Evolutionary conservation across 805 yeast species (phyloP).

Genomic region (Brettanomyces sp.): DNA sequence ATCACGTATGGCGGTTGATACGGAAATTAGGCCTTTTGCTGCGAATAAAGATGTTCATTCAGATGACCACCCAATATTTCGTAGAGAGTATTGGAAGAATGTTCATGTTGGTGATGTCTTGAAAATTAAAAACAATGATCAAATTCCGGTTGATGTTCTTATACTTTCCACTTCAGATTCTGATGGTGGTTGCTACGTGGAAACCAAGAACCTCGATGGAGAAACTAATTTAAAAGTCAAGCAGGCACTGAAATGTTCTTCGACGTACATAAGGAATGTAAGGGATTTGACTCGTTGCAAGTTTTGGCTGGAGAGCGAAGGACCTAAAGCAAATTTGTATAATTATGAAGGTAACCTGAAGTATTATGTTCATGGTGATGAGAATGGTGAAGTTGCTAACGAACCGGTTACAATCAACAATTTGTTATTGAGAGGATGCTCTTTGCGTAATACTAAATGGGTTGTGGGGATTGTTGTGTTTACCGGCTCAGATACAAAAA

Average conservation of each 20-base stretch:
- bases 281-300: slow-evolving; percentile 40
- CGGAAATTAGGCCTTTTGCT: slow-evolving; percentile 20
- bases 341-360: slow-evolving; percentile 66
- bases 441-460: slow-evolving; percentile 78
- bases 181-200: slow-evolving; percentile 62
- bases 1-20: slow-evolving; percentile 1
- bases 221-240: slow-evolving; percentile 70
- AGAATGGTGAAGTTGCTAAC: slow-evolving; percentile 29
- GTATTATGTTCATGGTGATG: slow-evolving; percentile 31
- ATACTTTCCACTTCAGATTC: slow-evolving; percentile 60
- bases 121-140: slow-evolving; percentile 59
- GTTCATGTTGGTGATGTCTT: slow-evolving; percentile 69
- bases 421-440: slow-evolving; percentile 63
- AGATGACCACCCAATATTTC: slow-evolving; percentile 18
- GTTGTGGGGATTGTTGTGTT: slow-evolving; percentile 67
- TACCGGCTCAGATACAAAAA: slow-evolving; percentile 74
- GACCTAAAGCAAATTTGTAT: slow-evolving; percentile 73
- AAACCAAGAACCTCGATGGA: slow-evolving; percentile 78
- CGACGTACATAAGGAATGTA: slow-evolving; percentile 26
- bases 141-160: slow-evolving; percentile 69
- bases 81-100: slow-evolving; percentile 57
- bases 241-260: slow-evolving; percentile 58
- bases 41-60: slow-evolving; percentile 13
- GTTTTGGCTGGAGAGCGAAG: slow-evolving; percentile 73
- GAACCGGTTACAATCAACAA: slow-evolving; percentile 68